phyloP scores from a whole-genome alignment of 2,329 filamentous ascomycete species.

The Apiospora kogelbergensis region DNA sequence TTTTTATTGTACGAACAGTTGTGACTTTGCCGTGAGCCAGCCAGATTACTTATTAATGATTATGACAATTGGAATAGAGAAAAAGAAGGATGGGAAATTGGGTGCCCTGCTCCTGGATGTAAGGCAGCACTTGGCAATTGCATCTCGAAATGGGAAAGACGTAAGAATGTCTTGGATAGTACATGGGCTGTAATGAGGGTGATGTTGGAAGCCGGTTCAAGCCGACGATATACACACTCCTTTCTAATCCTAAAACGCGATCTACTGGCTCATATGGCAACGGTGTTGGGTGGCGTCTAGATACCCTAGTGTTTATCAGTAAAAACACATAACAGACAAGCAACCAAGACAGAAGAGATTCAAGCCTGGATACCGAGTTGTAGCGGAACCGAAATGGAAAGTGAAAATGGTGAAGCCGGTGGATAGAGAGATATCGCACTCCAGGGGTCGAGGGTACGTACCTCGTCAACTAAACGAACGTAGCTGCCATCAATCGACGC shows the following conservation, averaged over 20 bases:
- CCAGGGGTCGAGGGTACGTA: neutral
- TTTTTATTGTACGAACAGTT: neutral
- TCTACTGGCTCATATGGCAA: neutral
- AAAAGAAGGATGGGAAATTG: neutral
- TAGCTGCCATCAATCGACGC: neutral
- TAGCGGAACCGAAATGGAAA: neutral
- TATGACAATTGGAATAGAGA: neutral
- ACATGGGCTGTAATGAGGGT: neutral
- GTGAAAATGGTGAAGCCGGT: neutral
- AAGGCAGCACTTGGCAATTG: neutral
- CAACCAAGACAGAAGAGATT: neutral
- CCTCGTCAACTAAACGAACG: neutral
- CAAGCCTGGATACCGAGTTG: too few species aligned
- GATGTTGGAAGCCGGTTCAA: neutral
- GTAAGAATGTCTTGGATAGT: neutral
- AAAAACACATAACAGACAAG: neutral
- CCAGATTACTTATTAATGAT: neutral
- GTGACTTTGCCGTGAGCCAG: neutral
- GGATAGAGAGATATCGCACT: neutral
- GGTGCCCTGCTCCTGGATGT: neutral
- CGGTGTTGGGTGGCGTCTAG: slow-evolving; percentile 2
- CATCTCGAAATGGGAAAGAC: neutral
- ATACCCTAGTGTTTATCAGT: neutral
- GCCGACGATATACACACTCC: neutral
- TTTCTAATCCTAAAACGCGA: neutral